Base-by-base conservation (phyloP, 306 rosid species). In the Rubus idaeus region DNA sequence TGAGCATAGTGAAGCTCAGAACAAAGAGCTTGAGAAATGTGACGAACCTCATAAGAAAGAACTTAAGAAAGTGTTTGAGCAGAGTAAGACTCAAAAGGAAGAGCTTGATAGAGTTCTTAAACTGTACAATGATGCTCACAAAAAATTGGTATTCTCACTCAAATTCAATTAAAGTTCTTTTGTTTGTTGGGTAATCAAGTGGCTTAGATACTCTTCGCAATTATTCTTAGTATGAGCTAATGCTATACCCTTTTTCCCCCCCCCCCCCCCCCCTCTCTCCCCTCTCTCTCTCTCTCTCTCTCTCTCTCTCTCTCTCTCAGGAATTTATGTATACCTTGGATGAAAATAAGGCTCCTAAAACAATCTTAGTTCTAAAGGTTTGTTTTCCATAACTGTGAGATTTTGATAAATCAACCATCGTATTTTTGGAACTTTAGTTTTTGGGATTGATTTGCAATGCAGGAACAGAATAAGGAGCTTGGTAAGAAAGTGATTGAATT, bases 381-480 rank as follows among this genome's bases (percentile, higher is more conserved):
- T 45, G 49, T 5, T 5, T 7, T 45, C 49, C 20, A 30, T 8
- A 53, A 18, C 60, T 53, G 60, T 9, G 9, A 53, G 60, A 17
- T 53, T 5, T 56, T 56, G 62, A 56, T 56, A 7, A 56, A 56
- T 45, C 49, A 45, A 45, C 10, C 49, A 6, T 5, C 30, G 7
- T 55, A 55, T 53, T 17, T 50, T 20, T 8, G 30, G 30, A 55
- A 55, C 13, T 58, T 60, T 12, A 10, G 3, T 23, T 10, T 11
- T 60, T 41, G 65, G 11, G 65, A 57, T n/a, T 21, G 58, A 56
- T 30, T 56, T 56, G 62, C 17, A 26, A 23, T 62, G 68, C 45
- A 62, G 44, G 44, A 62, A 37, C 68, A 62, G n/a, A 62, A 89
- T 86, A 82, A 74, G 11, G 90, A 82, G 75, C 89, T 77, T 70